phyloP scores from a whole-genome alignment of 805 yeast genomes.

The Saturnispora galanensis region DNA sequence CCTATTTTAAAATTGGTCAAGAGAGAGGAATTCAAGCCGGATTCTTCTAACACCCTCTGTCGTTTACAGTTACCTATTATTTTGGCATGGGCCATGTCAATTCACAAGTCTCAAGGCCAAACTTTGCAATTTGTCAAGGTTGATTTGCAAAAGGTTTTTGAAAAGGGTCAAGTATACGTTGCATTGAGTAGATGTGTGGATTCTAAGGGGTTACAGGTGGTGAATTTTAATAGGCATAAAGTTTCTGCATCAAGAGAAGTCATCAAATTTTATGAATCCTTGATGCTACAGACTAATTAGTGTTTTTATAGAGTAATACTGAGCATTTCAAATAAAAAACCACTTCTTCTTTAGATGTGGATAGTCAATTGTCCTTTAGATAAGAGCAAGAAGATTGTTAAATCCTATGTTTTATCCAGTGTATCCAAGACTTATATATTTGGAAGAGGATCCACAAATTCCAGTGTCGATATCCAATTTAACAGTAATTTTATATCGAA shows the following conservation, averaged over 20 bases:
- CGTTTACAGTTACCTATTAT: slow-evolving; percentile 60
- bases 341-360: slow-evolving; percentile 3
- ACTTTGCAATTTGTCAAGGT: slow-evolving; percentile 63
- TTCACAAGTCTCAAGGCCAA: slow-evolving; percentile 82
- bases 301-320: background rate
- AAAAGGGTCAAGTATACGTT: slow-evolving; percentile 77
- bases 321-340: slow-evolving; percentile 1
- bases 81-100: slow-evolving; percentile 75
- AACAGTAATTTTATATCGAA: slow-evolving; percentile 3
- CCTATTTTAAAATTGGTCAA: slow-evolving; percentile 24
- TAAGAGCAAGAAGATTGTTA: background rate
- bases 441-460: slow-evolving; percentile 1
- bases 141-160: slow-evolving; percentile 57
- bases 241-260: slow-evolving; percentile 56
- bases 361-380: slow-evolving; percentile 5
- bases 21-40: slow-evolving; percentile 29
- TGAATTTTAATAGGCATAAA: slow-evolving; percentile 49
- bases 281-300: slow-evolving; percentile 2
- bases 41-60: slow-evolving; percentile 18
- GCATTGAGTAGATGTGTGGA: slow-evolving; percentile 73
- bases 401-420: background rate
- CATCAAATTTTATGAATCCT: slow-evolving; percentile 43
- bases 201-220: slow-evolving; percentile 53
- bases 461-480: slow-evolving; percentile 3
- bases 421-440: background rate